Evolutionary conservation across 345 rosid genomes (phyloP).

Genomic region (Sapria himalayana): DNA sequence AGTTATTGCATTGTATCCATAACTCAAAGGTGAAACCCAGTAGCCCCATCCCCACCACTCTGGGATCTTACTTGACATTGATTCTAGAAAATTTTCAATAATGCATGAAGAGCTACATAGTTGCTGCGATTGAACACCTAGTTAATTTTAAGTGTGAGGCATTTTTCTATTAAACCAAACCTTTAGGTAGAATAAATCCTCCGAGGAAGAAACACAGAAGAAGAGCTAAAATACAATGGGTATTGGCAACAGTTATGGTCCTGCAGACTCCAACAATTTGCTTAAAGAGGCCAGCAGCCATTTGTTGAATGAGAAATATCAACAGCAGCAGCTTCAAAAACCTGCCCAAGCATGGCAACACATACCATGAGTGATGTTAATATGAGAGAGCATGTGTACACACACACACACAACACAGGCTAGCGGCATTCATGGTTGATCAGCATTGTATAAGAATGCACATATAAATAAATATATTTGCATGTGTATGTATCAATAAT

Average conservation of each 20-base stretch:
- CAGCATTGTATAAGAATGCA: no score
- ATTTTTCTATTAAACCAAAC: no score
- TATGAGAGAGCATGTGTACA: no score
- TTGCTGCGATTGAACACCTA: no score
- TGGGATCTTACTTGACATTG: constrained; percentile 51
- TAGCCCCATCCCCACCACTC: constrained; percentile 80
- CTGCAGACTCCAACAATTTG: constrained; percentile 50
- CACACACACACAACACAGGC: no score
- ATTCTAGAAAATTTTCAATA: no score
- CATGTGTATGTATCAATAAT: no score
- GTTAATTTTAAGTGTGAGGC: no score
- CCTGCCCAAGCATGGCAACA: constrained; percentile 18
- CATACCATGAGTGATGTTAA: not conserved
- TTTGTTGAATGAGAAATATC: constrained; percentile 56
- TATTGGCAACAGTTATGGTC: constrained; percentile 63
- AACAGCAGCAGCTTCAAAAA: constrained; percentile 58
- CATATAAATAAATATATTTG: no score
- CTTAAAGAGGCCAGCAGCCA: constrained; percentile 61
- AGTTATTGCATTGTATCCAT: constrained; percentile 40
- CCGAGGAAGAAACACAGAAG: constrained; percentile 64
- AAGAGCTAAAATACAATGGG: constrained; percentile 53
- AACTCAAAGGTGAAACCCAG: constrained; percentile 80
- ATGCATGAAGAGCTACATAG: no score
- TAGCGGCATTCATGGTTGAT: no score
- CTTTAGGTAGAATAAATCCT: constrained; percentile 62